A percentile compares a stretch with the other conserved stretches of the same genome.
phyloP scores from a whole-genome alignment of 805 yeast genomes.

The Pichia gijzeniarum region DNA sequence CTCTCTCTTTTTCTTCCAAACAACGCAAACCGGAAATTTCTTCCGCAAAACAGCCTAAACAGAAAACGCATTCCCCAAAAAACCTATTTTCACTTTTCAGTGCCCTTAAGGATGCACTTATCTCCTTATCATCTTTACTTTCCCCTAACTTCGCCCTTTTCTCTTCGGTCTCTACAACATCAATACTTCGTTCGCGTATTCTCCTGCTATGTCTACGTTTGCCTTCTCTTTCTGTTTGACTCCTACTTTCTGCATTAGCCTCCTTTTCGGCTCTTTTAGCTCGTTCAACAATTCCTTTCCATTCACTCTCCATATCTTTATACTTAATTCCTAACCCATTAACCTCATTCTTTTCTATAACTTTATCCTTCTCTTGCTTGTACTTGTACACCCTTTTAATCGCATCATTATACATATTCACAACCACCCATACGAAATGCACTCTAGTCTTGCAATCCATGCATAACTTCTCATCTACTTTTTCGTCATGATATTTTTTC shows the following conservation, averaged over 20 bases:
- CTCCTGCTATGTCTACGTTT: constrained; percentile 2
- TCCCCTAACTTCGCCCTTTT: not conserved
- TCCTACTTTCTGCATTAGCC: constrained; percentile 7
- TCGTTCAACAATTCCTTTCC: constrained; percentile 5
- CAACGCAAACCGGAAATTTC: constrained; percentile 11
- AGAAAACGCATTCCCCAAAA: constrained; percentile 24
- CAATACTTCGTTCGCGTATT: not conserved
- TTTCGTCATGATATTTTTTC: constrained; percentile 7
- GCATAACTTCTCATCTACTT: constrained; percentile 41
- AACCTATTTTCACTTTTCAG: constrained; percentile 19
- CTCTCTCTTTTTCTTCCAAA: not conserved
- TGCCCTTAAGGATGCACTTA: constrained; percentile 18
- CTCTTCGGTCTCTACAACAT: not conserved
- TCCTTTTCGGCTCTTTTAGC: constrained; percentile 5
- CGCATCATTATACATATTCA: constrained; percentile 22
- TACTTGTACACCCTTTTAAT: constrained; percentile 3
- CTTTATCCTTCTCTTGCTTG: no score
- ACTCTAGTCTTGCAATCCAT: constrained; percentile 43
- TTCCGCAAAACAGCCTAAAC: constrained; percentile 20
- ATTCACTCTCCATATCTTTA: constrained; percentile 9
- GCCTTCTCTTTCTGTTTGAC: constrained; percentile 2
- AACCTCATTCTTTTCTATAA: not conserved
- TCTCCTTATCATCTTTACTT: not conserved
- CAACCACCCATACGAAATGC: constrained; percentile 41
- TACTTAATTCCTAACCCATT: not conserved